phyloP scores from a whole-genome alignment of 805 yeast species.

The Starmerella roubikii region DNA sequence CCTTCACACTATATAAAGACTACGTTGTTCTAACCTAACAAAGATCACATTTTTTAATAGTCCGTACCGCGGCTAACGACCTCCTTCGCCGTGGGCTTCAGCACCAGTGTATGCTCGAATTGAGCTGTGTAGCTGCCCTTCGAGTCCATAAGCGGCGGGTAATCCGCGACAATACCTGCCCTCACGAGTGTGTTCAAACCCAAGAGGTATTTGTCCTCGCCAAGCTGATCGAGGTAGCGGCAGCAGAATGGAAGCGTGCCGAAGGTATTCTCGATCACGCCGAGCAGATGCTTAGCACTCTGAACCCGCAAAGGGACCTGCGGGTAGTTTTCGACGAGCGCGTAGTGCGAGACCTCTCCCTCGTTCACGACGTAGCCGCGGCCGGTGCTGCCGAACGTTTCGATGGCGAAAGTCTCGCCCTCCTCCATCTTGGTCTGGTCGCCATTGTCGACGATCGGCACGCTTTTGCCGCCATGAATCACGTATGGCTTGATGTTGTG shows the following conservation, averaged over 20 bases:
- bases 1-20: too few relatives aligned
- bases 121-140: slow-evolving; percentile 90
- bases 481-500: slow-evolving; percentile 75
- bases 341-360: slow-evolving; percentile 94
- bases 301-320: slow-evolving; percentile 41
- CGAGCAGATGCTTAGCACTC: slow-evolving; percentile 55
- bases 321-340: slow-evolving; percentile 40
- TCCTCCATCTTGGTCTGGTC: slow-evolving; percentile 98
- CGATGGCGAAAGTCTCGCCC: slow-evolving; percentile 95
- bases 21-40: background rate
- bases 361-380: slow-evolving; percentile 71
- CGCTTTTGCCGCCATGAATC: slow-evolving; percentile 92
- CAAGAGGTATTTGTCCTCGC: slow-evolving; percentile 79
- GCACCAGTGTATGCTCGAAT: slow-evolving; percentile 81
- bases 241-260: slow-evolving; percentile 97
- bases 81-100: slow-evolving; percentile 86
- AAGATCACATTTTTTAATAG: slow-evolving; percentile 32
- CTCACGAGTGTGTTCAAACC: slow-evolving; percentile 77
- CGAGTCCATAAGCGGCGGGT: slow-evolving; percentile 80
- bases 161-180: slow-evolving; percentile 79
- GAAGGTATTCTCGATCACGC: slow-evolving; percentile 62
- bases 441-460: slow-evolving; percentile 87
- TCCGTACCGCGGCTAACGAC: slow-evolving; percentile 93
- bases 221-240: slow-evolving; percentile 78
- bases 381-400: slow-evolving; percentile 96